Evolutionary conservation across 23 red algal genomes (phyloP).

Genomic region (Gracilaria domingensis): DNA sequence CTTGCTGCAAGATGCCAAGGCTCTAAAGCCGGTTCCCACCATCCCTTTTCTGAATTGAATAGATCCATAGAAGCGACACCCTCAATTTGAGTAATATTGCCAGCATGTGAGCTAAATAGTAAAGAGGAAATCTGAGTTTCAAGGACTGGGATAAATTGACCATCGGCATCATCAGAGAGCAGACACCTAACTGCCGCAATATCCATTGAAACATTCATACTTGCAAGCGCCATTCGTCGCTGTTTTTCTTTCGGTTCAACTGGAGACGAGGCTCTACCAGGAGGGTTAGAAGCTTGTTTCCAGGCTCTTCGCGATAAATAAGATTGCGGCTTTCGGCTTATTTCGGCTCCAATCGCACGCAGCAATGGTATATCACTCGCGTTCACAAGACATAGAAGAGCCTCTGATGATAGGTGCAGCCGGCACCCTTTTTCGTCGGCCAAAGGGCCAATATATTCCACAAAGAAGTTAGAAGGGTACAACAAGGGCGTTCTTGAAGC

Average conservation of each 20-base stretch:
- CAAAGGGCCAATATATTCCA: constrained; percentile 52
- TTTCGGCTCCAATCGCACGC: constrained; percentile 13
- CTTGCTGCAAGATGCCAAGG: constrained; percentile 63
- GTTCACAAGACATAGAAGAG: constrained; percentile 59
- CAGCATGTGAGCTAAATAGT: constrained; percentile 44
- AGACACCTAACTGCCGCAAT: constrained; percentile 42
- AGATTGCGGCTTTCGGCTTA: constrained; percentile 1
- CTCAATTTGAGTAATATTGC: constrained; percentile 47
- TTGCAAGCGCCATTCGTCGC: constrained; percentile 38
- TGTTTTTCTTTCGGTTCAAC: constrained; percentile 32
- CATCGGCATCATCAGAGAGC: constrained; percentile 73
- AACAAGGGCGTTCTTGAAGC: constrained; percentile 33
- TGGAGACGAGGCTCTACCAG: neutral
- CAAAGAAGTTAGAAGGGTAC: constrained; percentile 47
- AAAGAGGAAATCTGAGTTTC: constrained; percentile 69
- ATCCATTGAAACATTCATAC: constrained; percentile 48
- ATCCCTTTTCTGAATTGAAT: constrained; percentile 84
- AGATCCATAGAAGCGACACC: constrained; percentile 74
- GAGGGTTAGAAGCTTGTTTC: constrained; percentile 23
- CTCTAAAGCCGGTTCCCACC: constrained; percentile 93
- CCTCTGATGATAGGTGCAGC: constrained; percentile 35
- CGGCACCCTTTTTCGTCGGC: constrained; percentile 66
- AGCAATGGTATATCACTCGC: constrained; percentile 61
- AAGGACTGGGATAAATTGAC: constrained; percentile 77
- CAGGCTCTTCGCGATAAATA: constrained; percentile 43